Base-by-base conservation (phyloP, 176 grass and related monocot genomes). In the Otatea glauca region DNA sequence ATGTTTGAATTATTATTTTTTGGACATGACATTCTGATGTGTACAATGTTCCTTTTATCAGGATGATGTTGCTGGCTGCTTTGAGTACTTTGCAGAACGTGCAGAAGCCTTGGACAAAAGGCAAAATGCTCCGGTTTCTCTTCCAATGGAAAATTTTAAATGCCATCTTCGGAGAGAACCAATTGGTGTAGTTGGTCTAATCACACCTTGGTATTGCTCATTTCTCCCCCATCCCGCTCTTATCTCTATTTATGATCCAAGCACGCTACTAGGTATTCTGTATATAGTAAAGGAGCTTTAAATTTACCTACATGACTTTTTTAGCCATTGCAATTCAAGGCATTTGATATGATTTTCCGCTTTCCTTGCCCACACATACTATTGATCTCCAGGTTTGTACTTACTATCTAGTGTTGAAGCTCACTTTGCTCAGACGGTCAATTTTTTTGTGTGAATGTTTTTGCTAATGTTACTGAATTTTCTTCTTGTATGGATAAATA, bases 11-110 rank as follows among this genome's bases (percentile, higher is more conserved):
- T 9, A 37, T 50, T 16, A n/a, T 37, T 54, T 76, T 70, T 65
- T 5, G 11, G 1, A 66, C 23, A 29, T 70, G 29, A 47, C 24
- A 49, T 56, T 18, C 81, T 81, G 9, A 84, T 87, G 24, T 65
- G 16, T 54, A 56, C 66, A 17, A 29, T 85, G 11, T 59, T 85
- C 68, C 60, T 71, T 83, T 81, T 81, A 68, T 79, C 84, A 99
- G 96, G 93, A 99, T 75, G 96, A 99, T 92, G 96, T 99, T 86
- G 93, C 96, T 61, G 93, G 96, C 44, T 99, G 96, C 86, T 96
- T 99, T 60, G 96, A 99, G 89, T 99, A 84, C 78, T 99, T 89
- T 38, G 96, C 96, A 5, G 89, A 85, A 84, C 89, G 91, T 83
- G 96, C 89, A 24, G 93, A 96, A 78, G 88, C 82, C 50, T 91